A percentile compares a stretch with the other conserved stretches of the same genome.
Evolutionary conservation across 1,284 basidiomycete species (phyloP).

Genomic region (Abortiporus biennis): DNA sequence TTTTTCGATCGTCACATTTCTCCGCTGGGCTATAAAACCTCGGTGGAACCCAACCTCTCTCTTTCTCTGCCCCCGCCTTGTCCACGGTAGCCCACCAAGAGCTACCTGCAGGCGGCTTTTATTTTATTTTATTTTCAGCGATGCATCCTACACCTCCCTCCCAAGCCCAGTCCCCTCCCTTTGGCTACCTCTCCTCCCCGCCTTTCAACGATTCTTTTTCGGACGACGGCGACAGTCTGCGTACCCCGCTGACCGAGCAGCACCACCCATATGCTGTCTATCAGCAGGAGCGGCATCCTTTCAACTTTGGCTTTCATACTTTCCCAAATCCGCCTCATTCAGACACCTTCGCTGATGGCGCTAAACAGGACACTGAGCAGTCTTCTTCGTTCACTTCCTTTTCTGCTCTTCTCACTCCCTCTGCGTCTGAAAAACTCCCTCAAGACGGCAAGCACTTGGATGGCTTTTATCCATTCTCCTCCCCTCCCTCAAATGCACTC

Average conservation of each 20-base stretch:
- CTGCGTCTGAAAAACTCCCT: conserved; percentile 13
- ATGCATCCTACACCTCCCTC: conserved; percentile 3
- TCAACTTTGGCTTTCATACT: conserved; percentile 11
- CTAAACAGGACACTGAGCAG: conserved; percentile 9
- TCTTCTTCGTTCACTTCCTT: conserved; percentile 12
- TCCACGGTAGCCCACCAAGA: too few species aligned
- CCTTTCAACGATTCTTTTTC: conserved; percentile 32
- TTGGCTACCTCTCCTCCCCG: conserved; percentile 28
- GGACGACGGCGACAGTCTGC: conserved; percentile 34
- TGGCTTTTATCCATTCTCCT: conserved; percentile 16
- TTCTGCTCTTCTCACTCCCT: conserved; percentile 15
- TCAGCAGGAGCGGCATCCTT: conserved; percentile 13
- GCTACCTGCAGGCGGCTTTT: too few species aligned
- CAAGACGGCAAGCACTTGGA: conserved; percentile 12
- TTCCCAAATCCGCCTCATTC: conserved; percentile 9
- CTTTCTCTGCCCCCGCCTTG: too few species aligned
- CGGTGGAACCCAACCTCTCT: too few species aligned
- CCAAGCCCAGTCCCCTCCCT: conserved; percentile 16
- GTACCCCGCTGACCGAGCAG: conserved; percentile 30
- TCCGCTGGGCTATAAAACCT: too few species aligned
- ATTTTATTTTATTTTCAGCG: not conserved
- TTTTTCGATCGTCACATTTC: too few species aligned
- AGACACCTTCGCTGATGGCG: conserved; percentile 15
- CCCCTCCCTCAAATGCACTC: conserved; percentile 18
- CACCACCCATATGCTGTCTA: conserved; percentile 22